Evolutionary conservation across 441 rosid species (phyloP), one percentile per base, ranked within the genome.

Genomic region (Jatropha multifida): DNA sequence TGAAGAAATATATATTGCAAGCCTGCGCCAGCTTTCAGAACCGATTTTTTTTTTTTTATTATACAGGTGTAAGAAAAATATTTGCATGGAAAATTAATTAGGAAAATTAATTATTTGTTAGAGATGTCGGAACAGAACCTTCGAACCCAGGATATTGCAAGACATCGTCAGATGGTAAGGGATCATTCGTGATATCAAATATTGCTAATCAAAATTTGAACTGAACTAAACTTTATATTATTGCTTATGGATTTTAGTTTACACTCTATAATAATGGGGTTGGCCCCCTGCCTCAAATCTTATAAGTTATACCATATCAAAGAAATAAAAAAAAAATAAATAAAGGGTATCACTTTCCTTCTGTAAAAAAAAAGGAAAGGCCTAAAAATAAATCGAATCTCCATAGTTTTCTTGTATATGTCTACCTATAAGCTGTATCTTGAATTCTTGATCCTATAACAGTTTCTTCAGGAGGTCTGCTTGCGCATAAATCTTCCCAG

Each of bases 401-500:
- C 41, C 38, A 51, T 44, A 3, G 0, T 54, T 23, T 23, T 49
- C 37, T 76, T 41, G 64, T 73, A 27, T 59, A 7, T 26, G 7
- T 51, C 52, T 51, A 14, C 20, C 69, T 69, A 61, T 32, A 32
- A 65, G 11, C 18, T 23, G 32, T 76, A 55, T 56, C 63, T 52
- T 52, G 27, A 18, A 42, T 32, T 42, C 59, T 75, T 18, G 26
- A 66, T 68, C 46, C 51, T 49, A 37, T 13, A 26, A 1, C n/a
- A 41, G 48, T 27, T 59, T 13, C 52, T 52, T 15, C 42, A 44
- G 80, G 37, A 77, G 48, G 40, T 23, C 61, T 58, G 77, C 77
- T 68, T 73, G 51, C 48, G 38, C 60, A 13, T 68, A 17, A 12
- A 64, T 63, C 74, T 74, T 69, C 74, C 74, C 49, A 69, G 15